Evolutionary conservation across 345 rosid species (phyloP).

Genomic region (Murraya paniculata): DNA sequence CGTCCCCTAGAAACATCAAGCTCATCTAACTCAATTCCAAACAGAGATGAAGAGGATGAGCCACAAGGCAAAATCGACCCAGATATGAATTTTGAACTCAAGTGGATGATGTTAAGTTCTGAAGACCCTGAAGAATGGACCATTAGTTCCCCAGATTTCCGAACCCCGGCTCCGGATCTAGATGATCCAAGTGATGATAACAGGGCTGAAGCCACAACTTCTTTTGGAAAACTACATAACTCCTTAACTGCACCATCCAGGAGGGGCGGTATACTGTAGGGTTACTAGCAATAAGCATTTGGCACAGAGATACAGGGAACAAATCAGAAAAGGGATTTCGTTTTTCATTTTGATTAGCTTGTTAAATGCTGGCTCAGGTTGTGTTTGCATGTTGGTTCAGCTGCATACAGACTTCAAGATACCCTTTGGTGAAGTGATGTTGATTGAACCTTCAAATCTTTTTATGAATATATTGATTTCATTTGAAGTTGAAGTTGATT

Average conservation of each 20-base stretch:
- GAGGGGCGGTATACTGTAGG: not conserved
- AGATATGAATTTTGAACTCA: not conserved
- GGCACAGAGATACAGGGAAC: not conserved
- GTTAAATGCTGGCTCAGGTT: too few relatives aligned
- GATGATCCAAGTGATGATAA: not conserved
- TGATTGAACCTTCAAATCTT: too few relatives aligned
- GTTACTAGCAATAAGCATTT: not conserved
- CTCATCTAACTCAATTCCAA: not conserved
- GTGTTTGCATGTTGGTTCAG: too few relatives aligned
- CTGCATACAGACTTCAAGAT: too few relatives aligned
- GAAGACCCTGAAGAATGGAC: not conserved
- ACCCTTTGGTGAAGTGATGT: too few relatives aligned
- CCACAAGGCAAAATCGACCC: not conserved
- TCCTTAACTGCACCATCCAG: not conserved
- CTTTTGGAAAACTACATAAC: too few relatives aligned
- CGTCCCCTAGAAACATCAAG: not conserved
- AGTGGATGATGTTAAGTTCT: not conserved
- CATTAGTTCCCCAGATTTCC: not conserved
- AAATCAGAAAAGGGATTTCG: too few relatives aligned
- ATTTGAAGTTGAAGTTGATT: not conserved
- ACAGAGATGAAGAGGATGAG: not conserved
- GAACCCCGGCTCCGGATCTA: not conserved
- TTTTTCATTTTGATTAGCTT: too few relatives aligned
- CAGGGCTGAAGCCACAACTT: not conserved
- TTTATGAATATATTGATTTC: not conserved